These are phyloP conservation scores for Pogostemon cablin DNA, from an alignment of 257 asterid species.

Conservation along the genomic window DNA sequence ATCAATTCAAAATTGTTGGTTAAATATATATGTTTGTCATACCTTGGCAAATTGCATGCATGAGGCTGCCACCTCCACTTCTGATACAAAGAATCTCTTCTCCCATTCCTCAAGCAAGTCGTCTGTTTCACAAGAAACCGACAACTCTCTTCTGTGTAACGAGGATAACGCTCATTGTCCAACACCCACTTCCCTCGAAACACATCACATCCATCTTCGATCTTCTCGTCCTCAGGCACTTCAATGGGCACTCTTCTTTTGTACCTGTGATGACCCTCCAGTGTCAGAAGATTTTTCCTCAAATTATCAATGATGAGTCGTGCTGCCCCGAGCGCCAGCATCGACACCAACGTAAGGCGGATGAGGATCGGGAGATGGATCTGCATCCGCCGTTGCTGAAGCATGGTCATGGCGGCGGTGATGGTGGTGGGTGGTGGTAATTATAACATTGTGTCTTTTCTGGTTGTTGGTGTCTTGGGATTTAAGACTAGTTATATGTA, in stretches of 20 bases:
- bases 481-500: slow-evolving; percentile 41
- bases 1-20: too few relatives aligned
- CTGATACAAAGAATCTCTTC: slow-evolving; percentile 79
- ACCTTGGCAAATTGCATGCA: slow-evolving; percentile 84
- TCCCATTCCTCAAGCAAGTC: slow-evolving; percentile 76
- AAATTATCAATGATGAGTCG: slow-evolving; percentile 55
- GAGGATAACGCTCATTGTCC: slow-evolving; percentile 69
- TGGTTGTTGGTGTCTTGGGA: slow-evolving; percentile 41
- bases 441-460: slow-evolving; percentile 19
- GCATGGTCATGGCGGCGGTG: slow-evolving; percentile 41
- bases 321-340: slow-evolving; percentile 59
- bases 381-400: slow-evolving; percentile 46
- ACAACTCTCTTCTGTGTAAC: slow-evolving; percentile 69
- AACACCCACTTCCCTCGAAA: slow-evolving; percentile 80
- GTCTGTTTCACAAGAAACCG: slow-evolving; percentile 78
- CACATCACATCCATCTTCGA: slow-evolving; percentile 72
- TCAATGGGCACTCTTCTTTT: slow-evolving; percentile 46
- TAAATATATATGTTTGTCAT: neutral
- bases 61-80: slow-evolving; percentile 94
- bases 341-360: slow-evolving; percentile 58
- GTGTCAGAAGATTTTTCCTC: slow-evolving; percentile 41
- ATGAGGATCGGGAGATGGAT: slow-evolving; percentile 56
- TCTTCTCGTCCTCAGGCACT: slow-evolving; percentile 59
- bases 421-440: slow-evolving; percentile 17
- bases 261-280: slow-evolving; percentile 33